Conservation (phyloP, 106 monocot genomes). For the Vanilla planifolia region DNA sequence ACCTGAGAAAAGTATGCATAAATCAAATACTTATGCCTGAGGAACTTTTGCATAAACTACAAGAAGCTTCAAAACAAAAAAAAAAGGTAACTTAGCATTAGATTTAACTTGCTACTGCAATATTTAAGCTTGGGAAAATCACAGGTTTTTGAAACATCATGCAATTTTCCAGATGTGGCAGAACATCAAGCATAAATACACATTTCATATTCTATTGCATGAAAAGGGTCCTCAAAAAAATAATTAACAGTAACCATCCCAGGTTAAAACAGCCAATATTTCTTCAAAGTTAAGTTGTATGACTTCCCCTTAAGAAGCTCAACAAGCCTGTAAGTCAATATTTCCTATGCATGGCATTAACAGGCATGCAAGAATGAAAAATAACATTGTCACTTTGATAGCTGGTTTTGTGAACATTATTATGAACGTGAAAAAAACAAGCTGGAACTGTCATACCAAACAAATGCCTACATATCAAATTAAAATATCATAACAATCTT, state of each 20-base stretch:
- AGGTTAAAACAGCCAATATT: neutral
- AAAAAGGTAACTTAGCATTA: neutral
- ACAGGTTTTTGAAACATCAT: neutral
- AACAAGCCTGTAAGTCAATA: too few relatives aligned
- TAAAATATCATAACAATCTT: too few relatives aligned
- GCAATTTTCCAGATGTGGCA: neutral
- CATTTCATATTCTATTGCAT: neutral
- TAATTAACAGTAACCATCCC: neutral
- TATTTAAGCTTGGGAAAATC: neutral
- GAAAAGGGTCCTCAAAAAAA: neutral
- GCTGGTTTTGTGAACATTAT: too few relatives aligned
- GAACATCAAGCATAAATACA: neutral
- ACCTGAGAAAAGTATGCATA: conserved; percentile 42
- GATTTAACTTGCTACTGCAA: neutral
- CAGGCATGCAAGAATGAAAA: too few relatives aligned
- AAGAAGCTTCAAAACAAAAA: neutral
- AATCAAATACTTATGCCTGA: neutral
- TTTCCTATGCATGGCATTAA: too few relatives aligned
- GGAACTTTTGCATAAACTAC: too few relatives aligned
- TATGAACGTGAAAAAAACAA: too few relatives aligned
- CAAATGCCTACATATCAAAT: too few relatives aligned
- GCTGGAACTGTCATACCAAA: too few relatives aligned
- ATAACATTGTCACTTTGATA: too few relatives aligned
- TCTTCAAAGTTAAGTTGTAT: too few relatives aligned
- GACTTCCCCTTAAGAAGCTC: too few relatives aligned